Base-by-base conservation (phyloP, 2,329 filamentous ascomycete genomes). In the Cytospora piceae region DNA sequence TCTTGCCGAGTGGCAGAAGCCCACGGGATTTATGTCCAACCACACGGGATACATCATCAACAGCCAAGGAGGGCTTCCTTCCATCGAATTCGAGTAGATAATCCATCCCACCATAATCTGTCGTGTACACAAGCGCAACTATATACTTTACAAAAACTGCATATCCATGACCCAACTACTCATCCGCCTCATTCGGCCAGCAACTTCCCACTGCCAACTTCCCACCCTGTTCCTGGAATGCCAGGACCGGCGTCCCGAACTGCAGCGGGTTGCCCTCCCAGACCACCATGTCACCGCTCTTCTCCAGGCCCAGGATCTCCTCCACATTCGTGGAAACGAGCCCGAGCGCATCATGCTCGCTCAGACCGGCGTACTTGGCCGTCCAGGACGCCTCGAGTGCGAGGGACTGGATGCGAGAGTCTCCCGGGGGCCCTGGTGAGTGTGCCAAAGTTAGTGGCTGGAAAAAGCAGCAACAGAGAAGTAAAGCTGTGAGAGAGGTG, bases 211-310 rank as follows among this genome's bases (percentile, higher is more conserved):
- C 67, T 61, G 74, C 72, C 58, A 75, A 68, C 53, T 73, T 71
- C 14, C 70, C 71, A 7, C 69, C 71, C 32, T 72, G 70, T 17
- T 70, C 71, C 46, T 75, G 72, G 64, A 80, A 73, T n/a, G 72
- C 72, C 22, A 80, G 52, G 8, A 77, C 76, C 37, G 79, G 77
- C 49, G 75, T 78, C 1, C 75, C 79, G 4, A 77, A 77, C 64
- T 77, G 72, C 52, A 82, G 68, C 24, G 80, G 80, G 69, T 76
- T 74, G 6, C 78, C 78, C 68, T 81, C 79, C 71, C 75, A 82
- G 20, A 82, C 66, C 12, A 82, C 80, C 53, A 80, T 71, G 64
- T 82, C 80, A 15, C 69, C 71, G 58, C 72, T 73, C 34, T 67
- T 72, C 53, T 76, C 70, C 29, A 81, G 71, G 2, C 74, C 72